Evolutionary conservation across 192 early-diverging fungal species (phyloP), one percentile per base, ranked within the genome.

Genomic region (Thamnidium elegans): DNA sequence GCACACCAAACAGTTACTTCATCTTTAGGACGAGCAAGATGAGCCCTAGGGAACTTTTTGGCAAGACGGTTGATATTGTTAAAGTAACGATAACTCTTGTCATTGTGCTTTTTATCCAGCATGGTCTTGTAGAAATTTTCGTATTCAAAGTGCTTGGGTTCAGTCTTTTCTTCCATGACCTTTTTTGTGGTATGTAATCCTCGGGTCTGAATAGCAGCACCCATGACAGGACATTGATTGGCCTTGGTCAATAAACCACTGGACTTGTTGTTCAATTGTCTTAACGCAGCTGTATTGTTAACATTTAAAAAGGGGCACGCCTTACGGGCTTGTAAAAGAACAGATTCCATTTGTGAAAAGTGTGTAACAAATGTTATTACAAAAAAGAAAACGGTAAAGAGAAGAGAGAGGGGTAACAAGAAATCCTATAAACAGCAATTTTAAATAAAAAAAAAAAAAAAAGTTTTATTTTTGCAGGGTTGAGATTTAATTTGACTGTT

Each of bases 21-120:
- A 67, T 96, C 93, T 50, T 86, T 81, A 46, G 80, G 67, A 48
- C 84, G 88, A 19, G 85, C 86, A 39, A 94, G 97, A 79, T 99
- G 96, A 19, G 96, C 96, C 62, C 80, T 86, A 44, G 96, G 96
- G 73, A 89, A 99, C 64, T 84, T 78, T 72, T 89, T 79, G 3
- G 96, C 94, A 34, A 99, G 81, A 46, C 96, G 90, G 78, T 99
- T 99, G 84, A 99, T 97, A 85, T 99, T 99, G 88, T 99, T 99
- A 78, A 99, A 99, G 82, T 97, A 99, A 69, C 96, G 90, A 84
- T 99, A 99, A 69, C 86, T 89, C 82, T 92, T 92, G 87, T 99
- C 94, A 68, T 85, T 82, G 75, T 95, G 93, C 79, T 99, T 99
- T 85, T 94, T 94, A 43, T 94, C 88, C 52, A 99, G 72, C 79